A percentile compares a stretch with the other conserved stretches of the same genome.
phyloP scores from a whole-genome alignment of 371 early-diverging fungal genomes.

The Apophysomyces variabilis region DNA sequence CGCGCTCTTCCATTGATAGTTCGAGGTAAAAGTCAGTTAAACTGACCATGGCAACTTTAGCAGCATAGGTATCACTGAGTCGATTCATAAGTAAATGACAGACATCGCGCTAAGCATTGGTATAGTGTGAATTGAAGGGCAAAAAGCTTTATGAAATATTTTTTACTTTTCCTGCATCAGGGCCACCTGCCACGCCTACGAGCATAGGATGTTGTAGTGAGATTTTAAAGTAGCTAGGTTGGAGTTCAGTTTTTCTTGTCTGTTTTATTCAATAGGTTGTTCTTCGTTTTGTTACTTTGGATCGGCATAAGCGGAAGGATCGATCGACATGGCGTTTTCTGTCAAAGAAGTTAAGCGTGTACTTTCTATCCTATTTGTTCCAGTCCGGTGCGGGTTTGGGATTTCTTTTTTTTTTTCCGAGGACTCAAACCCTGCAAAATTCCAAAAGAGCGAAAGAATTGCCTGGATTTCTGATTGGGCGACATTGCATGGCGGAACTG shows the following conservation, averaged over 20 bases:
- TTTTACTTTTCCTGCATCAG: constrained; percentile 49
- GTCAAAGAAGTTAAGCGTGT: neutral
- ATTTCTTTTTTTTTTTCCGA: constrained; percentile 14
- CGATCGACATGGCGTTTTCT: constrained; percentile 45
- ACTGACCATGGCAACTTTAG: constrained; percentile 48
- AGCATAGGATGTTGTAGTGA: constrained; percentile 49
- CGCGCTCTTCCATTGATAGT: constrained; percentile 48
- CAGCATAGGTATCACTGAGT: constrained; percentile 30
- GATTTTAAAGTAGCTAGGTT: constrained; percentile 45
- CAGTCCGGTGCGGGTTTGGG: too few relatives aligned
- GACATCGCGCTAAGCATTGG: constrained; percentile 26
- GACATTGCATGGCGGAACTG: neutral
- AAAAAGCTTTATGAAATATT: neutral
- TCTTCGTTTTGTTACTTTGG: constrained; percentile 33
- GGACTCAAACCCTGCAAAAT: neutral
- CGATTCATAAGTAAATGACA: constrained; percentile 30
- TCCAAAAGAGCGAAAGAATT: neutral
- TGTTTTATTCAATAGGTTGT: neutral
- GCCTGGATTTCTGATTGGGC: neutral
- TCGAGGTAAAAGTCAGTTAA: constrained; percentile 63
- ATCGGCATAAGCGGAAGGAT: constrained; percentile 43
- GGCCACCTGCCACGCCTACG: constrained; percentile 49
- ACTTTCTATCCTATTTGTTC: too few relatives aligned
- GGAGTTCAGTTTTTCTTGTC: neutral
- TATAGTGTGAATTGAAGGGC: too few relatives aligned